Percentiles rank a stretch among this genome's conserved stretches.
These are phyloP conservation scores for Rhizopus arrhizus DNA, from an alignment of 371 early-diverging fungal species.

Conservation along the genomic window DNA sequence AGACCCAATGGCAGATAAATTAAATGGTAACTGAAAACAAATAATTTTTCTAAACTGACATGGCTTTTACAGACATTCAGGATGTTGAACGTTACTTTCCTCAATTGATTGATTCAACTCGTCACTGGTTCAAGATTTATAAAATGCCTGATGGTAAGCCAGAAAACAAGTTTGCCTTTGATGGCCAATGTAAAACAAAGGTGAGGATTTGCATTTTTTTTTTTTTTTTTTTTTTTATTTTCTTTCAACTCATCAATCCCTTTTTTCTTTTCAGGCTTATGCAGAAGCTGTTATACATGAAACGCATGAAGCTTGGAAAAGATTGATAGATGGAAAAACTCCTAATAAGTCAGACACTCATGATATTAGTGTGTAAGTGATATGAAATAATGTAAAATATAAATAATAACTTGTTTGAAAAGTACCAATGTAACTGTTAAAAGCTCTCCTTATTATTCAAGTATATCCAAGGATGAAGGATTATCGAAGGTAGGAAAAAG, in stretches of 20 bases:
- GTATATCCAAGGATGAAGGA: conserved; percentile 17
- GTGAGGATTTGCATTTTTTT: conserved; percentile 21
- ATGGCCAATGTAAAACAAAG: conserved; percentile 87
- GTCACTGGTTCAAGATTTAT: conserved; percentile 99
- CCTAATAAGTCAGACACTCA: conserved; percentile 48
- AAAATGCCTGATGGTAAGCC: conserved; percentile 99
- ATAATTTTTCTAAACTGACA: not conserved
- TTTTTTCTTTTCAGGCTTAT: conserved; percentile 35
- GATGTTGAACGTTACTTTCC: conserved; percentile 97
- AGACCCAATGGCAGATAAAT: conserved; percentile 90
- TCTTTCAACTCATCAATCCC: not conserved
- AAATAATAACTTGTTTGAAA: conserved; percentile 3
- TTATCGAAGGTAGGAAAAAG: conserved; percentile 15
- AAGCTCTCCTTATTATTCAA: conserved; percentile 36
- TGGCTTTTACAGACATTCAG: conserved; percentile 72
- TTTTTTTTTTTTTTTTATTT: not conserved
- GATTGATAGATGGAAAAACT: conserved; percentile 45
- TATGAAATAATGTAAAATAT: not conserved
- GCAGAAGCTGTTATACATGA: conserved; percentile 56
- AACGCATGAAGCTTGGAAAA: conserved; percentile 63
- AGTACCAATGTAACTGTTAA: conserved; percentile 38
- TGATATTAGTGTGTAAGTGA: conserved; percentile 31
- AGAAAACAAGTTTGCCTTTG: conserved; percentile 97
- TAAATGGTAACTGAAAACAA: conserved; percentile 68
- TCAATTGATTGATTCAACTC: conserved; percentile 94